Evolutionary conservation across 331 rosid species (phyloP).

Genomic region (Stylosanthes scabra): DNA sequence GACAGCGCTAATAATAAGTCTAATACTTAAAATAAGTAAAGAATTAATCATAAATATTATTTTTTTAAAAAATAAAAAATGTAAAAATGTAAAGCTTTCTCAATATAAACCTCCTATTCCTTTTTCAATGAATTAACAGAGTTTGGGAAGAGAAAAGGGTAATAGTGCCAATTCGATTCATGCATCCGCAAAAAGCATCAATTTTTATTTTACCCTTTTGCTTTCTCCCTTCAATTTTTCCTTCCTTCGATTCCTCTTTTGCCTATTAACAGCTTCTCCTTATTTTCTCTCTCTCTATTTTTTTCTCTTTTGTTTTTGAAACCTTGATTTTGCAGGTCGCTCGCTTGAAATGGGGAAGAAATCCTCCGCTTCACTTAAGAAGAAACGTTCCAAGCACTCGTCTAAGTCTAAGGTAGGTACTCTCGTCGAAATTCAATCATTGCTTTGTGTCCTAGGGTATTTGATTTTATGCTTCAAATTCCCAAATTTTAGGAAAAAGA

Average conservation of each 20-base stretch:
- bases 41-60: too few relatives aligned
- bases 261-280: background rate
- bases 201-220: background rate
- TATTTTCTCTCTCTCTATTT: background rate
- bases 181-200: slow-evolving; percentile 23
- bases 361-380: slow-evolving; percentile 70
- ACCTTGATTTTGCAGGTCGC: slow-evolving; percentile 59
- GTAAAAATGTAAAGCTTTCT: too few relatives aligned
- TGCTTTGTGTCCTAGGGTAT: slow-evolving; percentile 20
- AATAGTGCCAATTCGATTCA: slow-evolving; percentile 19
- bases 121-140: too few relatives aligned
- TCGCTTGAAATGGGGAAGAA: slow-evolving; percentile 73
- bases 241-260: slow-evolving; percentile 13
- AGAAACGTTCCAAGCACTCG: slow-evolving; percentile 65
- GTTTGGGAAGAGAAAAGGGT: background rate
- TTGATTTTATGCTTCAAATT: slow-evolving; percentile 31
- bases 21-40: too few relatives aligned
- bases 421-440: background rate
- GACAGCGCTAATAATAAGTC: too few relatives aligned
- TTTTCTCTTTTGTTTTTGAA: slow-evolving; percentile 18
- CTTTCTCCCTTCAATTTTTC: background rate
- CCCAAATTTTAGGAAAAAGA: background rate
- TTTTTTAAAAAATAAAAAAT: too few relatives aligned
- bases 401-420: slow-evolving; percentile 53
- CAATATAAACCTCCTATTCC: too few relatives aligned